These are phyloP conservation scores for Penicillium pancosmium DNA, from an alignment of 495 filamentous ascomycete species.

Conservation along the genomic window DNA sequence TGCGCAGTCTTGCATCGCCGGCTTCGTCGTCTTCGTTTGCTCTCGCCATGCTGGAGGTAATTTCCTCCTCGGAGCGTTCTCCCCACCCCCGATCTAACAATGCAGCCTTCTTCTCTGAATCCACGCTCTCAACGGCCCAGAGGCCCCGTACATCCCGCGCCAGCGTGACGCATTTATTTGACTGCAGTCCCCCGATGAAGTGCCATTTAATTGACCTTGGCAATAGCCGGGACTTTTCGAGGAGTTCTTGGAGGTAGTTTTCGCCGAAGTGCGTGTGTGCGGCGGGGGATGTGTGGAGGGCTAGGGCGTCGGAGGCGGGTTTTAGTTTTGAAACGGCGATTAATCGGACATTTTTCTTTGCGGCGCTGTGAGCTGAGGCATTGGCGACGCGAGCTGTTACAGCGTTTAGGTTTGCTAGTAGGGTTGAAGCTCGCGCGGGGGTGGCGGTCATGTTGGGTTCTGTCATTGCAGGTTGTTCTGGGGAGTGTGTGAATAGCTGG, in stretches of 20 bases:
- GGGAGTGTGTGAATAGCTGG: background rate
- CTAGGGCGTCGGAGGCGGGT: constrained; percentile 83
- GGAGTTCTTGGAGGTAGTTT: constrained; percentile 94
- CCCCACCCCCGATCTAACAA: constrained; percentile 79
- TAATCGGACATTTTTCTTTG: constrained; percentile 60
- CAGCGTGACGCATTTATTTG: constrained; percentile 86
- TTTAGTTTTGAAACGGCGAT: constrained; percentile 96
- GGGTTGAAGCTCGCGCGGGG: constrained; percentile 39
- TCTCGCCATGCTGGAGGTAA: background rate
- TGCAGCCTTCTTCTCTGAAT: constrained; percentile 81
- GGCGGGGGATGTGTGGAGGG: constrained; percentile 65
- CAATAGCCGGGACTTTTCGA: constrained; percentile 78
- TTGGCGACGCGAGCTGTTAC: constrained; percentile 39
- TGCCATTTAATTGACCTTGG: constrained; percentile 88
- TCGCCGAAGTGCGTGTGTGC: constrained; percentile 87
- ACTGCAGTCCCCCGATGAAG: constrained; percentile 91
- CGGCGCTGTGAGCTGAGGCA: constrained; percentile 22
- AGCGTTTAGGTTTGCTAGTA: constrained; percentile 41
- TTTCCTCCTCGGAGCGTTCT: constrained; percentile 38
- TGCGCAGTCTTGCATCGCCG: constrained; percentile 50
- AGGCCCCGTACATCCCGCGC: constrained; percentile 83
- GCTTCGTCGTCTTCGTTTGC: constrained; percentile 15
- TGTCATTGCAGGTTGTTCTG: constrained; percentile 14
- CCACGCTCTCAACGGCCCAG: constrained; percentile 91
- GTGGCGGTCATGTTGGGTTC: constrained; percentile 38